Conservation (phyloP, 2,329 filamentous ascomycete genomes). For the Elsinoe ampelina region DNA sequence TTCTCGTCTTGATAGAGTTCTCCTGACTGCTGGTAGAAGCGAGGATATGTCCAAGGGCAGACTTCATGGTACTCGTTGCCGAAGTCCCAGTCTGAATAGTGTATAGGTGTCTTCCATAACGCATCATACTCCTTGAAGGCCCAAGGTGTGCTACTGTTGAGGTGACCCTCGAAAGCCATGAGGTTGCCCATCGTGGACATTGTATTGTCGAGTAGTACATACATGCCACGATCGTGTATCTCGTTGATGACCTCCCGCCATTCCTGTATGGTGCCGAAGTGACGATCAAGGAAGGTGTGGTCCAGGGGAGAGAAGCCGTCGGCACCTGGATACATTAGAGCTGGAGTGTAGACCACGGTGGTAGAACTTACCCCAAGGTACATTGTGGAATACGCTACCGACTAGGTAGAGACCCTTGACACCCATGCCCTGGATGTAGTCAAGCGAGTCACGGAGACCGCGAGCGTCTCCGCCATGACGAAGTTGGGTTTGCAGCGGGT, state of each 20-base stretch:
- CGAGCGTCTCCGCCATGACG: constrained; percentile 52
- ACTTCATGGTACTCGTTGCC: constrained; percentile 44
- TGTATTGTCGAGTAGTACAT: constrained; percentile 58
- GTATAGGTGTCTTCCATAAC: constrained; percentile 45
- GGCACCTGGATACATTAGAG: constrained; percentile 24
- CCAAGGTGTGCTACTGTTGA: constrained; percentile 51
- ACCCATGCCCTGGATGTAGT: constrained; percentile 56
- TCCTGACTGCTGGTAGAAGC: constrained; percentile 47
- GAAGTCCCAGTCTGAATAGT: constrained; percentile 51
- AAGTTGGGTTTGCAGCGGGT: constrained; percentile 51
- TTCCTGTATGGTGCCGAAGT: constrained; percentile 49
- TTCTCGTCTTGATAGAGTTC: constrained; percentile 44
- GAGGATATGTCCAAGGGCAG: constrained; percentile 41
- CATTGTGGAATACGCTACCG: constrained; percentile 55
- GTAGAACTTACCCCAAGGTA: constrained; percentile 43
- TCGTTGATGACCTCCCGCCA: constrained; percentile 51
- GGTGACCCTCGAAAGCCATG: constrained; percentile 52
- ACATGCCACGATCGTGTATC: constrained; percentile 55
- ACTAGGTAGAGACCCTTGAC: constrained; percentile 53
- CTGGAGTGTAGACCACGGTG: neutral
- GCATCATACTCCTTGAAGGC: constrained; percentile 47
- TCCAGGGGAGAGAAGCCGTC: constrained; percentile 53
- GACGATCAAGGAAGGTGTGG: constrained; percentile 53
- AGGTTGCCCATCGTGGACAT: constrained; percentile 56
- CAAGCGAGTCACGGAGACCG: constrained; percentile 51